Conservation (phyloP, 2,329 filamentous ascomycete genomes). For the Penicillium vulpinum region DNA sequence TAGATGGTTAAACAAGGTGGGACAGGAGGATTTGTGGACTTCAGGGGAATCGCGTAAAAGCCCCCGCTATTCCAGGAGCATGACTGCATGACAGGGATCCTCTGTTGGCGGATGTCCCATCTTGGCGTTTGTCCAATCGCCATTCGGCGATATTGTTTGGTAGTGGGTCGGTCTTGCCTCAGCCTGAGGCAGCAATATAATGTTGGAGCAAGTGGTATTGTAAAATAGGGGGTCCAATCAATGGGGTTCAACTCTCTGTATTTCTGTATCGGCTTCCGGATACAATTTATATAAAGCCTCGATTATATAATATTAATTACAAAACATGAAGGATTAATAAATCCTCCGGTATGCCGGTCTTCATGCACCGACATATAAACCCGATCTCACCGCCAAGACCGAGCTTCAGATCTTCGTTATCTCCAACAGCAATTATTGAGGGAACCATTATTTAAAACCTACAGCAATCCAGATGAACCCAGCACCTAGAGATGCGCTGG, state of each 20-base stretch:
- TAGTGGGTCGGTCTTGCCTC: not conserved
- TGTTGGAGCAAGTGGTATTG: too few relatives aligned
- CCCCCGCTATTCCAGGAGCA: not conserved
- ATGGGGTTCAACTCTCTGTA: too few relatives aligned
- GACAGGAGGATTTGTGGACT: not conserved
- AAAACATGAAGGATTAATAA: too few relatives aligned
- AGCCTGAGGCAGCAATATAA: not conserved
- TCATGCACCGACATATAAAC: too few relatives aligned
- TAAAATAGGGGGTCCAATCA: too few relatives aligned
- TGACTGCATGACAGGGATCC: not conserved
- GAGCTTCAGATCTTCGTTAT: not conserved
- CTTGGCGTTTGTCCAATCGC: not conserved
- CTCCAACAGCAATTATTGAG: not conserved
- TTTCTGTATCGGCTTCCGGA: too few relatives aligned
- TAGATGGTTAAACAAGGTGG: not conserved
- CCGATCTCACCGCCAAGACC: not conserved
- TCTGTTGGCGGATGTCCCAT: not conserved
- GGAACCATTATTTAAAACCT: not conserved
- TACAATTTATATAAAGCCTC: too few relatives aligned
- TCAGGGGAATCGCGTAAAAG: slow-evolving; percentile 1
- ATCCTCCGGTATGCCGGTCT: too few relatives aligned
- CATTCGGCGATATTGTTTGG: not conserved
- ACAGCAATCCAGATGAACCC: not conserved
- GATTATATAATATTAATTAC: too few relatives aligned
- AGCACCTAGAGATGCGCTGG: slow-evolving; percentile 28